A percentile compares a stretch with the other conserved stretches of the same genome.
Evolutionary conservation across 805 yeast genomes (phyloP).

Genomic region (Candida insectalens): DNA sequence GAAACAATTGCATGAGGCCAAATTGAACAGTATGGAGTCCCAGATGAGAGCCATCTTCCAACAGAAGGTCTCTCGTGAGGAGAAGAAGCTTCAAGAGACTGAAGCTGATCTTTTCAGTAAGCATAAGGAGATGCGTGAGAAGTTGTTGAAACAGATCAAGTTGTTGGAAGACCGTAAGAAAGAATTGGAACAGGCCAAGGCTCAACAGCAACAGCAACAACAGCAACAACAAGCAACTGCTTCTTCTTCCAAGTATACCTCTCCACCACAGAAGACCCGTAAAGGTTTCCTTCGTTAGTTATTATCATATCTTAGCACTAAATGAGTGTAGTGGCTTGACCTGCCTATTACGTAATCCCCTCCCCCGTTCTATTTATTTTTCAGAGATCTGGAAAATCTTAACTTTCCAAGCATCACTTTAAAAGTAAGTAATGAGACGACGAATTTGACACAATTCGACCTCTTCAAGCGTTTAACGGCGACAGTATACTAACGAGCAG

Average conservation of each 20-base stretch:
- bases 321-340: too few species aligned
- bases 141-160: slow-evolving; percentile 77
- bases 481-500: too few species aligned
- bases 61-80: slow-evolving; percentile 93
- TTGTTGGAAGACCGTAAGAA: slow-evolving; percentile 86
- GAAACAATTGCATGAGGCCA: slow-evolving; percentile 85
- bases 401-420: too few species aligned
- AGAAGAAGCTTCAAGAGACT: slow-evolving; percentile 90
- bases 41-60: slow-evolving; percentile 97
- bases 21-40: slow-evolving; percentile 85
- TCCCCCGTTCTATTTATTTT: too few species aligned
- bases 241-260: slow-evolving; percentile 3
- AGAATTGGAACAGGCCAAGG: slow-evolving; percentile 55
- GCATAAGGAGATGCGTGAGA: slow-evolving; percentile 96
- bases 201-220: slow-evolving; percentile 17
- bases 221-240: slow-evolving; percentile 15
- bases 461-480: too few species aligned
- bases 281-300: slow-evolving; percentile 66
- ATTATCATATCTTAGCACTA: background rate
- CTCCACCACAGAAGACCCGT: slow-evolving; percentile 51
- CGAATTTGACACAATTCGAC: too few species aligned
- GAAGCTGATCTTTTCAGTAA: slow-evolving; percentile 93
- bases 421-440: too few species aligned
- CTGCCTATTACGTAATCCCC: too few species aligned
- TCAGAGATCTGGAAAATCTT: too few species aligned